Percentiles rank a stretch among this genome's conserved stretches.
phyloP scores from a whole-genome alignment of 441 rosid genomes.

The Erodium trifolium region DNA sequence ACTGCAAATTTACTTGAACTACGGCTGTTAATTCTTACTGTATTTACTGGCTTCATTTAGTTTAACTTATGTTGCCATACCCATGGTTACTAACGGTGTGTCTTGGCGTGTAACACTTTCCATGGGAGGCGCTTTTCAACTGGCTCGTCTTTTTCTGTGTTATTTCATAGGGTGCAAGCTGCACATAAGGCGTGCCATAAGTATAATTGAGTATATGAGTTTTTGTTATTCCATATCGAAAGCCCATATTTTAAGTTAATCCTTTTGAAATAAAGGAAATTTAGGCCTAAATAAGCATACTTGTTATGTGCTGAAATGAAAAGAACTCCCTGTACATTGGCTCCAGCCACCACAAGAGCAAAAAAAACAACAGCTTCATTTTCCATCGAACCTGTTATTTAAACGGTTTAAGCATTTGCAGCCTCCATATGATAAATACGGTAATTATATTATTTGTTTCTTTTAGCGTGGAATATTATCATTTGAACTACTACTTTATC shows the following conservation, averaged over 20 bases:
- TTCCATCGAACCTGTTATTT: background rate
- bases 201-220: background rate
- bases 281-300: background rate
- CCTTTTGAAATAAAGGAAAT: background rate
- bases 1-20: background rate
- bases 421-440: background rate
- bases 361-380: background rate
- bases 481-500: background rate
- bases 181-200: background rate
- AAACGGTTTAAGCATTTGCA: too few relatives aligned
- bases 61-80: background rate
- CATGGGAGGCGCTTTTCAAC: too few relatives aligned
- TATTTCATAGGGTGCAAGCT: too few relatives aligned
- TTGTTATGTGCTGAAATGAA: background rate
- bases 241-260: background rate
- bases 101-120: too few relatives aligned
- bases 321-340: background rate
- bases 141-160: too few relatives aligned
- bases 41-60: background rate
- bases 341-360: background rate
- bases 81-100: background rate
- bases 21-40: background rate
- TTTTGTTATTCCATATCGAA: background rate
- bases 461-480: background rate
- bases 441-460: too few relatives aligned